Percentiles rank a stretch among this genome's conserved stretches.
Conservation (phyloP, 2,329 filamentous ascomycete genomes). For the Talaromyces sp. region DNA sequence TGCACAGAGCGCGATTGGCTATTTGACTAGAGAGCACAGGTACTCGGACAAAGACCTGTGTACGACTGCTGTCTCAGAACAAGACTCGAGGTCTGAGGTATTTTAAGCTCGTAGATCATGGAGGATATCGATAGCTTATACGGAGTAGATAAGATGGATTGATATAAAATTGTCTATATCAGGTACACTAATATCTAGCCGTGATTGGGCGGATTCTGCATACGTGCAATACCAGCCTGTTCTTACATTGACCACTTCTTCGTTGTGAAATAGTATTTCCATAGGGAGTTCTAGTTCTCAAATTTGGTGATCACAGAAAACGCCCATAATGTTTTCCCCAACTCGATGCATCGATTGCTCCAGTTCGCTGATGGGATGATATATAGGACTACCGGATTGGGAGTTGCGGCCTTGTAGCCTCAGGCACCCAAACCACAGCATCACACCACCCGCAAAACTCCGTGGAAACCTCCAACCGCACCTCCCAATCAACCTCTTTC, state of each 20-base stretch:
- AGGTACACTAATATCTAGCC: background rate
- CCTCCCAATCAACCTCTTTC: constrained; percentile 13
- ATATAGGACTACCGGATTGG: background rate
- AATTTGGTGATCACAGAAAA: background rate
- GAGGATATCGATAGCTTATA: background rate
- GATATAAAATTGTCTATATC: background rate
- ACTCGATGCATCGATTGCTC: background rate
- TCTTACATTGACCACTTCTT: background rate
- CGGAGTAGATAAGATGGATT: background rate
- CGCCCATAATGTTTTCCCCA: background rate
- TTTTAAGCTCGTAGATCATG: too few species aligned
- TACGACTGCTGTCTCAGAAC: background rate
- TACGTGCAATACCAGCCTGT: background rate
- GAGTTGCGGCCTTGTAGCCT: constrained; percentile 17
- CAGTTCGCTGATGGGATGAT: too few species aligned
- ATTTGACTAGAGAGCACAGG: background rate
- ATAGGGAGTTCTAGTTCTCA: background rate
- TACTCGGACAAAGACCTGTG: background rate
- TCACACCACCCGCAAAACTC: constrained; percentile 24
- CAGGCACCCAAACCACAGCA: constrained; percentile 9
- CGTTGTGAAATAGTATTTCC: background rate
- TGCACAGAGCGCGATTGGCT: background rate
- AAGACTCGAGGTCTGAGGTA: background rate
- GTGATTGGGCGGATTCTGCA: background rate
- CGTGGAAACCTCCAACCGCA: constrained; percentile 16